Conservation (phyloP, 2,329 filamentous ascomycete species). For the Penicillium sp. region DNA sequence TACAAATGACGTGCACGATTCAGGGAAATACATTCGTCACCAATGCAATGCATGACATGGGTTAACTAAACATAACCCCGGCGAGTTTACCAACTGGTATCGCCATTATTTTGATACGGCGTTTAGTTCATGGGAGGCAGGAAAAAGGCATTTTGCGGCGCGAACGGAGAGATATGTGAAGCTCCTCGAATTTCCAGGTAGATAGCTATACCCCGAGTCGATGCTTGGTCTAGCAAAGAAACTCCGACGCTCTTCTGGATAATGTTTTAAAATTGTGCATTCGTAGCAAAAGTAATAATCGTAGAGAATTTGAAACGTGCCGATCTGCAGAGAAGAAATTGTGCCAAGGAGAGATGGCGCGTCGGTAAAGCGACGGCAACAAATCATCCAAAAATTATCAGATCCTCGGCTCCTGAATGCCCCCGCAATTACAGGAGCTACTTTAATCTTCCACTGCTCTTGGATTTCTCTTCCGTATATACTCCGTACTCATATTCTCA, state of each 20-base stretch:
- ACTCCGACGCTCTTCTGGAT: slow-evolving; percentile 34
- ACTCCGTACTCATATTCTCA: slow-evolving; percentile 6
- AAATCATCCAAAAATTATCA: slow-evolving; percentile 22
- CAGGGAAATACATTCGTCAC: slow-evolving; percentile 21
- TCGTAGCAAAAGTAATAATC: neutral
- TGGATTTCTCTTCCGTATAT: neutral
- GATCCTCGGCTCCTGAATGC: slow-evolving; percentile 25
- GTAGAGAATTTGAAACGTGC: neutral
- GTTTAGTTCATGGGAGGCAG: slow-evolving; percentile 34
- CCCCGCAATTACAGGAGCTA: slow-evolving; percentile 22
- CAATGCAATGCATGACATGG: slow-evolving; percentile 31
- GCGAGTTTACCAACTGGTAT: slow-evolving; percentile 25
- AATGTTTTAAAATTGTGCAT: slow-evolving; percentile 2
- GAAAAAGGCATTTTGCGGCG: slow-evolving; percentile 44
- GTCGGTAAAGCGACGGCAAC: slow-evolving; percentile 19
- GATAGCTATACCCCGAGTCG: slow-evolving; percentile 51
- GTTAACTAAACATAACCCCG: slow-evolving; percentile 29
- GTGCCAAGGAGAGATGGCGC: slow-evolving; percentile 12
- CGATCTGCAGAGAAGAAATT: slow-evolving; percentile 2
- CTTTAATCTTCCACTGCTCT: slow-evolving; percentile 15
- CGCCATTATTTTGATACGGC: slow-evolving; percentile 36
- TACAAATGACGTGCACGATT: slow-evolving; percentile 17
- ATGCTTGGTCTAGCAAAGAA: slow-evolving; percentile 48
- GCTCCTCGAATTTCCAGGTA: slow-evolving; percentile 51
- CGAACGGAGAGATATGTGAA: slow-evolving; percentile 43